Base-by-base conservation (phyloP, 2,329 filamentous ascomycete species). In the Neofusicoccum ribis region DNA sequence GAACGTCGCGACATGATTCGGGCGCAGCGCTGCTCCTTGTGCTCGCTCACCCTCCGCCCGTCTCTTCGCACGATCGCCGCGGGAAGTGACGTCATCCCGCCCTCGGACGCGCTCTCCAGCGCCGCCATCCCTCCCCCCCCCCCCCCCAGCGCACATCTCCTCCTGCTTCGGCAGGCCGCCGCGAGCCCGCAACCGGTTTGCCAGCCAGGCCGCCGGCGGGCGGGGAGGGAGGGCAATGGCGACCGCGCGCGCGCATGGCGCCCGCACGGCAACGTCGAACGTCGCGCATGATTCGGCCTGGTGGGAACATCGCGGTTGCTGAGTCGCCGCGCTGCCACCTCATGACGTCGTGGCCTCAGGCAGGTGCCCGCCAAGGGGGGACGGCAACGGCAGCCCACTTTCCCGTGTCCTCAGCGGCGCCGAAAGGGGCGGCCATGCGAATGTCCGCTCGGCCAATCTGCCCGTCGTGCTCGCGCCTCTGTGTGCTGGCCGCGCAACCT, bases 261-360 rank as follows among this genome's bases (percentile, higher is more conserved):
- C 17, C 36, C 14, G 20, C 9, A 39, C 50, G 50, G 12, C 39
- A 59, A 44, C 23, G 7, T 59, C 54, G 39, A 20, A 59, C 54
- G 54, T 46, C 54, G 54, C 39, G 41, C 54, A 59, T 46, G 54
- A 59, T 20, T 59, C 54, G 54, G 15, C 23, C 39, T 46, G 54
- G 54, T 44, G 54, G 54, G 54, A 58, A 58, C 52, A 59, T 44
- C 20, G 54, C 52, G 23, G 52, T 15, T 23, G 52, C 54, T 46
- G 54, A 59, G 54, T 59, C 54, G 54, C 12, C 52, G 52, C 37
- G 34, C 52, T 43, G 20, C 36, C 14, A 31, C 5, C 54, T n/a
- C 54, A 59, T 59, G 54, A 59, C 54, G 54, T 59, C 54, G 54
- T 41, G 54, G 54, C 54, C 54, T 59, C 54, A 36, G 54, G 39